Evolutionary conservation across 179 eudicot genomes (phyloP).

Genomic region (Nepenthes alata): DNA sequence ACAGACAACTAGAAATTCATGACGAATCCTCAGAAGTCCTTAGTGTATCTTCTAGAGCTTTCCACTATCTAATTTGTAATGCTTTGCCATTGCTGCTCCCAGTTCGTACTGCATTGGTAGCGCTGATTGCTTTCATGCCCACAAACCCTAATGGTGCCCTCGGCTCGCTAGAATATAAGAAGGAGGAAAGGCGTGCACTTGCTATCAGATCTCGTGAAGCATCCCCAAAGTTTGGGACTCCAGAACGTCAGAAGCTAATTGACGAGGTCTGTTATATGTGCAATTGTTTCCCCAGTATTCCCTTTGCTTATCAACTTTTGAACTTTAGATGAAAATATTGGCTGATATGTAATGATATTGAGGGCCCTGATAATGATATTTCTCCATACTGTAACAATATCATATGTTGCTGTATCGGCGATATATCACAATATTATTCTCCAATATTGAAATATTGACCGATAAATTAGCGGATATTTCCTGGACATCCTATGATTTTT

Average conservation of each 20-base stretch:
- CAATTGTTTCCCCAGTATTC: neutral
- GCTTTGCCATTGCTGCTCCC: slow-evolving; percentile 19
- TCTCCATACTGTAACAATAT: no score
- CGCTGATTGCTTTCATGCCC: slow-evolving; percentile 97
- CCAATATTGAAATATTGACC: no score
- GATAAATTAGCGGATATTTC: no score
- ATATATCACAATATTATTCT: no score
- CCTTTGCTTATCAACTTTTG: neutral
- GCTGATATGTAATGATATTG: no score
- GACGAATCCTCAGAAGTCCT: no score
- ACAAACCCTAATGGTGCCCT: slow-evolving; percentile 92
- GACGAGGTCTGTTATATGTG: slow-evolving; percentile 54
- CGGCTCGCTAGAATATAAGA: slow-evolving; percentile 84
- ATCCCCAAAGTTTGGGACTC: slow-evolving; percentile 65
- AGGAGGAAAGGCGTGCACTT: slow-evolving; percentile 72
- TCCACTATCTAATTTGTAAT: slow-evolving; percentile 1
- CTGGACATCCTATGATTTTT: no score
- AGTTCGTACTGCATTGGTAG: slow-evolving; percentile 95
- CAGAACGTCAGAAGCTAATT: slow-evolving; percentile 81
- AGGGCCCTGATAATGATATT: no score
- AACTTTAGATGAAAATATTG: neutral
- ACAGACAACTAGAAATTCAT: no score
- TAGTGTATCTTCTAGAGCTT: neutral
- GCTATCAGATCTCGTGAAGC: slow-evolving; percentile 83
- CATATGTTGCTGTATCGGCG: no score